These are phyloP conservation scores for Hansenula anomala DNA, from an alignment of 1,139 yeast genomes.

Conservation along the genomic window DNA sequence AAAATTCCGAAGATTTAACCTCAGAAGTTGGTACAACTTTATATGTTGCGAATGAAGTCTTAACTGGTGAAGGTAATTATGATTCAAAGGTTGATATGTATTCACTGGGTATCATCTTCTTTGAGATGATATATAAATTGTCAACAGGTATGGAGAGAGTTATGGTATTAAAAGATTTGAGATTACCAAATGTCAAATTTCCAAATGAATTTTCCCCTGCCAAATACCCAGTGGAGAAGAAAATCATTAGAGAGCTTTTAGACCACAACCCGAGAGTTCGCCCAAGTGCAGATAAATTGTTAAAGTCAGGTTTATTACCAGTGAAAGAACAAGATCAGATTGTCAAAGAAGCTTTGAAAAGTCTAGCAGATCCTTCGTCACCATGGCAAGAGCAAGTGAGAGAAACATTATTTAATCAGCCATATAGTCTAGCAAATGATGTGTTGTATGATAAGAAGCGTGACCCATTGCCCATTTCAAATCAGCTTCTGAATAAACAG, in stretches of 20 bases:
- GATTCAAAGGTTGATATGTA: slow-evolving; percentile 95
- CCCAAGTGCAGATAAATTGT: slow-evolving; percentile 71
- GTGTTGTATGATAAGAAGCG: slow-evolving; percentile 63
- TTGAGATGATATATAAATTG: slow-evolving; percentile 86
- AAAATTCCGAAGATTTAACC: slow-evolving; percentile 67
- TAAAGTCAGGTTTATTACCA: slow-evolving; percentile 80
- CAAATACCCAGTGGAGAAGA: slow-evolving; percentile 52
- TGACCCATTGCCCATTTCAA: slow-evolving; percentile 26
- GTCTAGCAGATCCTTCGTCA: slow-evolving; percentile 83
- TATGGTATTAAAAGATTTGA: slow-evolving; percentile 54
- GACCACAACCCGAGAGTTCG: slow-evolving; percentile 75
- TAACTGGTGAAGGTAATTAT: slow-evolving; percentile 63
- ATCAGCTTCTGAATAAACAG: slow-evolving; percentile 31
- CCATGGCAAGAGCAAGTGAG: slow-evolving; percentile 94
- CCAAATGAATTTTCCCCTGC: slow-evolving; percentile 58
- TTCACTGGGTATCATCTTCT: slow-evolving; percentile 88
- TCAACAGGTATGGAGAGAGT: slow-evolving; percentile 93
- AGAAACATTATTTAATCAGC: slow-evolving; percentile 76
- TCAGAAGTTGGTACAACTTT: slow-evolving; percentile 91
- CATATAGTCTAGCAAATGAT: slow-evolving; percentile 78
- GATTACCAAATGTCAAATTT: slow-evolving; percentile 55
- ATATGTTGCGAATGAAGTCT: slow-evolving; percentile 88
- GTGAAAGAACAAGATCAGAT: slow-evolving; percentile 87
- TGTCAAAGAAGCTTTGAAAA: slow-evolving; percentile 80
- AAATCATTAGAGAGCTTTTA: slow-evolving; percentile 58